A percentile compares a stretch with the other conserved stretches of the same genome.
Evolutionary conservation across 2,329 filamentous ascomycete genomes (phyloP).

Genomic region (Aspergillus puulaauensis): DNA sequence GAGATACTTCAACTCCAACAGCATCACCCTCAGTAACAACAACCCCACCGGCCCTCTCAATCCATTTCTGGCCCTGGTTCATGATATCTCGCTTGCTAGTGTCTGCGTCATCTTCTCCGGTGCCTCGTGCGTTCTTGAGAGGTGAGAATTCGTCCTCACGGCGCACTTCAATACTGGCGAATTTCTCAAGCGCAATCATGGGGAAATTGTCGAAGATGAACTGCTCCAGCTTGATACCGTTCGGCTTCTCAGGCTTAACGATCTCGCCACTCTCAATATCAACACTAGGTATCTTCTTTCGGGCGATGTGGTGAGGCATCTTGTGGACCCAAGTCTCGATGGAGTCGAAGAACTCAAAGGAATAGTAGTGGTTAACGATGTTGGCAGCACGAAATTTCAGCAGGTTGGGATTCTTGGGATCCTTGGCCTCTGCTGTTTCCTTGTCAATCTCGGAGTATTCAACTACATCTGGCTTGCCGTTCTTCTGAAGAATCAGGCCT

Average conservation of each 20-base stretch:
- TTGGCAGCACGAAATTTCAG: conserved; percentile 97
- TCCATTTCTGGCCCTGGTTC: conserved; percentile 84
- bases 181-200: conserved; percentile 78
- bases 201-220: conserved; percentile 99
- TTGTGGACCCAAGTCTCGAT: conserved; percentile 84
- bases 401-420: conserved; percentile 74
- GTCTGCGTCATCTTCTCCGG: conserved; percentile 88
- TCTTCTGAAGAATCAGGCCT: conserved; percentile 89
- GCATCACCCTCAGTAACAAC: conserved; percentile 64
- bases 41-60: conserved; percentile 72
- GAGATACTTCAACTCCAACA: conserved; percentile 83
- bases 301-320: conserved; percentile 91
- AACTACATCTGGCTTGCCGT: conserved; percentile 93
- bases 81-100: conserved; percentile 91
- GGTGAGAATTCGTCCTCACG: conserved; percentile 98
- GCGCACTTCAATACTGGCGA: conserved; percentile 92
- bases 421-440: conserved; percentile 83
- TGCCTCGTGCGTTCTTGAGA: conserved; percentile 84
- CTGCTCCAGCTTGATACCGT: conserved; percentile 98
- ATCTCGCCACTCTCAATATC: conserved; percentile 74
- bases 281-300: conserved; percentile 95
- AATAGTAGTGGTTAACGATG: conserved; percentile 99
- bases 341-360: conserved; percentile 83
- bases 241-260: conserved; percentile 89
- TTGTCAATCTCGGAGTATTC: conserved; percentile 97